A percentile compares a stretch with the other conserved stretches of the same genome.
Evolutionary conservation across 495 filamentous ascomycete species (phyloP).

Genomic region (Podospora comata): DNA sequence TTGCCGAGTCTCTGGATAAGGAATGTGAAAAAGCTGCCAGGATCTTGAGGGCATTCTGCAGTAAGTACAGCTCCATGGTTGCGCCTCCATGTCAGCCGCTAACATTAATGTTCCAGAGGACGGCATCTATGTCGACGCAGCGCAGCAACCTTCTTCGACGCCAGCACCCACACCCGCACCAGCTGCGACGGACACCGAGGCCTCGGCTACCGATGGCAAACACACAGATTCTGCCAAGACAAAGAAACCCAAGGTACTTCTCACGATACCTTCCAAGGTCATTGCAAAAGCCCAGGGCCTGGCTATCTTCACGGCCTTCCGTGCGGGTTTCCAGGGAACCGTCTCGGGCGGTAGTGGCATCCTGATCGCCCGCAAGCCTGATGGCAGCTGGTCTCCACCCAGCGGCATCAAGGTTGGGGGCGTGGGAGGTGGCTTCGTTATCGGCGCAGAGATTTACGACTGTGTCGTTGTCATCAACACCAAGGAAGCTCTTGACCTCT

Average conservation of each 20-base stretch:
- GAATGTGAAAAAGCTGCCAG: conserved; percentile 84
- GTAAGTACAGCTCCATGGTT: conserved; percentile 30
- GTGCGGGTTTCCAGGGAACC: conserved; percentile 73
- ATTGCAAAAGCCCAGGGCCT: conserved; percentile 70
- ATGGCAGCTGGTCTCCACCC: conserved; percentile 74
- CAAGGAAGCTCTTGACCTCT: conserved; percentile 65
- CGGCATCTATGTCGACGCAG: background rate
- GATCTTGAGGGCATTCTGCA: conserved; percentile 78
- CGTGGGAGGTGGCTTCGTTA: conserved; percentile 70
- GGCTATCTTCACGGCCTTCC: conserved; percentile 81
- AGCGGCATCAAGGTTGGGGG: conserved; percentile 74
- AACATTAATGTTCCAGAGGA: background rate
- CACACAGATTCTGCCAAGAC: conserved; percentile 15
- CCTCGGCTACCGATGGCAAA: conserved; percentile 15
- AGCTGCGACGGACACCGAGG: conserved; percentile 11
- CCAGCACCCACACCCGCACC: conserved; percentile 18
- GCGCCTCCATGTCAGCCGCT: background rate
- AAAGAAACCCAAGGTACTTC: conserved; percentile 40
- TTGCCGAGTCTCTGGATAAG: conserved; percentile 74
- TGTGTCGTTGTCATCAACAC: conserved; percentile 82
- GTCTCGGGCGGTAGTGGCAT: conserved; percentile 75
- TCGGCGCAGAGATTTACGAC: conserved; percentile 81
- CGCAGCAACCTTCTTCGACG: conserved; percentile 35
- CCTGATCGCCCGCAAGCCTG: conserved; percentile 63
- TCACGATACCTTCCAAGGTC: conserved; percentile 73